Percentiles rank a stretch among this genome's conserved stretches.
Conservation (phyloP, 495 filamentous ascomycete genomes). For the Penicillium coffeae region DNA sequence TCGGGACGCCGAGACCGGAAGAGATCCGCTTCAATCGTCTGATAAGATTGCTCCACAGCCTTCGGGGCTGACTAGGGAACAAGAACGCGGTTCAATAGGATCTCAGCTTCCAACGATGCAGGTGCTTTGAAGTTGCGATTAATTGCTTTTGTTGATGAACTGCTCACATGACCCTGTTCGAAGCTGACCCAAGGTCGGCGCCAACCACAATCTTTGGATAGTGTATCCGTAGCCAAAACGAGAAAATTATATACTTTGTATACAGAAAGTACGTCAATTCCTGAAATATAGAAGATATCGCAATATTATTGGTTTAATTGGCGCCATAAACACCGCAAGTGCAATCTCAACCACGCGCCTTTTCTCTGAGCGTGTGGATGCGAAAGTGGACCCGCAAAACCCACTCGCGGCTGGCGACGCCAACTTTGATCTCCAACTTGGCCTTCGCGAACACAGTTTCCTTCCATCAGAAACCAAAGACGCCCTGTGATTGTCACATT, state of each 20-base stretch:
- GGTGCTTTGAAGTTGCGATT: background rate
- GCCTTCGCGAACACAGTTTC: background rate
- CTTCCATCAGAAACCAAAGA: background rate
- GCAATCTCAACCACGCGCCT: background rate
- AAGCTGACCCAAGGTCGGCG: background rate
- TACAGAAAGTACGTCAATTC: too few relatives aligned
- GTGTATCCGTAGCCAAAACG: background rate
- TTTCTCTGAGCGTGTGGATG: background rate
- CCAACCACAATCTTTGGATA: background rate
- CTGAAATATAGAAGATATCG: background rate
- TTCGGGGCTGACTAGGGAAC: too few relatives aligned
- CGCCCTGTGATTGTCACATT: slow-evolving; percentile 6
- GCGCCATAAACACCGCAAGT: background rate
- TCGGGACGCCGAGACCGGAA: slow-evolving; percentile 21
- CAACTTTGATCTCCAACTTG: slow-evolving; percentile 1
- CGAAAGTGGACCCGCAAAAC: background rate
- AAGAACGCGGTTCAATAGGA: background rate
- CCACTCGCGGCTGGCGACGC: background rate
- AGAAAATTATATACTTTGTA: too few relatives aligned
- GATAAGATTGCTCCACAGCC: slow-evolving; percentile 3
- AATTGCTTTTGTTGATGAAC: background rate
- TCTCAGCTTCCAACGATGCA: background rate
- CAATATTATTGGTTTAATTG: background rate
- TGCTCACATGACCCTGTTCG: background rate
- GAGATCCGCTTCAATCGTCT: slow-evolving; percentile 5